Evolutionary conservation across 225 moss, liverwort and hornwort genomes (phyloP).

Genomic region (Polytrichum formosum): DNA sequence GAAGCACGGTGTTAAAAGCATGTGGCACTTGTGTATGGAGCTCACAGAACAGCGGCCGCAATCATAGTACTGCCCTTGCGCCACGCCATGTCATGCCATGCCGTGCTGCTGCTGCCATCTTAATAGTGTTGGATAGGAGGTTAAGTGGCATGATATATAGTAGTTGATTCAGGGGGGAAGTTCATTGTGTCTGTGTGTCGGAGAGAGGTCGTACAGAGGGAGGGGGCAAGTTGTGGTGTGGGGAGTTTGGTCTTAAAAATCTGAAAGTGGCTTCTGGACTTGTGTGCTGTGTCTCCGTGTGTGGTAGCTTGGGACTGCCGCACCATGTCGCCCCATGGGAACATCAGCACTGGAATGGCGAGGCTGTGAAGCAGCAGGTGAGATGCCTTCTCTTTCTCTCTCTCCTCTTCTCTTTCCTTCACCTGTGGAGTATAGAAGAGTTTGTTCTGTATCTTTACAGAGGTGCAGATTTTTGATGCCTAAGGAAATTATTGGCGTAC

Average conservation of each 20-base stretch:
- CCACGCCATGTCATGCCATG: background rate
- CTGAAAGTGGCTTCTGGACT: slow-evolving; percentile 34
- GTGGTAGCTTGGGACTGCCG: slow-evolving; percentile 42
- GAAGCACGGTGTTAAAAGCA: slow-evolving; percentile 13
- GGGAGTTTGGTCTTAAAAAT: slow-evolving; percentile 17
- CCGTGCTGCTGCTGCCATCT: background rate
- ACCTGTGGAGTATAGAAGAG: no score
- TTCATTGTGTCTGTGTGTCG: background rate
- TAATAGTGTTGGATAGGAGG: no score
- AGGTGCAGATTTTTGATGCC: no score
- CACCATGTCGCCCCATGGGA: slow-evolving; percentile 47
- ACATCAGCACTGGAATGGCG: slow-evolving; percentile 33
- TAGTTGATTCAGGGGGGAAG: background rate
- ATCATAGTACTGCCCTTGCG: slow-evolving; percentile 34
- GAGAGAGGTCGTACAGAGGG: slow-evolving; percentile 1
- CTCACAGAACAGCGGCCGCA: slow-evolving; percentile 32
- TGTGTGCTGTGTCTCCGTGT: slow-evolving; percentile 36
- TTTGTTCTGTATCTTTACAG: no score
- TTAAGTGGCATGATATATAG: background rate
- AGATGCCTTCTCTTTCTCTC: no score
- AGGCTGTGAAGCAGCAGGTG: slow-evolving; percentile 30
- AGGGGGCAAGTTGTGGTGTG: background rate
- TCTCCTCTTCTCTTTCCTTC: no score
- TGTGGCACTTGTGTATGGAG: slow-evolving; percentile 51
- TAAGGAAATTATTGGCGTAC: no score